phyloP scores from a whole-genome alignment of 352 stramenopile genomes.

The Phytophthora aleatoria region DNA sequence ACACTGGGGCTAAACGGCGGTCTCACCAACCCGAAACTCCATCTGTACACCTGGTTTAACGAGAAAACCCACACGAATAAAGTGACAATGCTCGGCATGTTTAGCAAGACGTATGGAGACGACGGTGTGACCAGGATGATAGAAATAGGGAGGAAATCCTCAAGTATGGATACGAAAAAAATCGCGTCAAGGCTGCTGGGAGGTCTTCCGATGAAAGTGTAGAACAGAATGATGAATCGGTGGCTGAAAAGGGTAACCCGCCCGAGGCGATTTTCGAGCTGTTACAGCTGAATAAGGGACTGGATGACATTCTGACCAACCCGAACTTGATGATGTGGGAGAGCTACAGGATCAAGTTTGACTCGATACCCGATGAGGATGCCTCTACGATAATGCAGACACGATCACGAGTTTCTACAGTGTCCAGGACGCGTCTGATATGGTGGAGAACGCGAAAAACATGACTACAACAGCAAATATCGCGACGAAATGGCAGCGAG shows the following conservation, averaged over 20 bases:
- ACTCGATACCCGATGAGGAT: background rate
- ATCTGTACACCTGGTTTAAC: background rate
- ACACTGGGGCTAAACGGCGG: background rate
- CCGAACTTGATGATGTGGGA: background rate
- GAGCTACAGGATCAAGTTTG: background rate
- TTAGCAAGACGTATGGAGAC: conserved; percentile 9
- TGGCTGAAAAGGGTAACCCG: background rate
- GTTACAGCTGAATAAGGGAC: background rate
- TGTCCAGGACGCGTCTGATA: too few species aligned
- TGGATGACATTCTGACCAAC: background rate
- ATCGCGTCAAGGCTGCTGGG: background rate
- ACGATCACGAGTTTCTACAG: too few species aligned
- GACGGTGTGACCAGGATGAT: conserved; percentile 2
- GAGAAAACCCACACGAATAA: conserved; percentile 1
- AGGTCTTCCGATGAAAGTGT: background rate
- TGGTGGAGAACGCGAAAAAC: too few species aligned
- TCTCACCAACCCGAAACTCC: background rate
- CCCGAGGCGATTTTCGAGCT: background rate
- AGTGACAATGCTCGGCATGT: conserved; percentile 8
- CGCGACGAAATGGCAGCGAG: too few species aligned
- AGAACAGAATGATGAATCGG: background rate
- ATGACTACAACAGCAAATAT: too few species aligned
- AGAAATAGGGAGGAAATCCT: background rate
- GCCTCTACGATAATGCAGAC: too few species aligned
- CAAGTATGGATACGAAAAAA: background rate